phyloP scores from a whole-genome alignment of 768 basidiomycete species.

The Naganishia friedmannii region DNA sequence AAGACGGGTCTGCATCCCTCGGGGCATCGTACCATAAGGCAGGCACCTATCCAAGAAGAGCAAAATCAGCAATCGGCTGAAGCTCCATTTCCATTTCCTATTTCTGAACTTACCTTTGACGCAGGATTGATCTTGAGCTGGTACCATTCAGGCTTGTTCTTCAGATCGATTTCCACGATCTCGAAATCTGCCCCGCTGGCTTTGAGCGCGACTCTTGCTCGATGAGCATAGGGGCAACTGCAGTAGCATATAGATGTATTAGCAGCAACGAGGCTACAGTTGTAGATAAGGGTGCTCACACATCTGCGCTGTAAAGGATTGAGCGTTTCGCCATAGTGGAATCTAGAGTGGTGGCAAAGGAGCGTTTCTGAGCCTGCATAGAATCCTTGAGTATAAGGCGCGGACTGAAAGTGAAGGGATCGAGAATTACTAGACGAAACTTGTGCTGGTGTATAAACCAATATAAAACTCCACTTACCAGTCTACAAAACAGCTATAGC shows the following conservation, averaged over 20 bases:
- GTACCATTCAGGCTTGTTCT: constrained; percentile 67
- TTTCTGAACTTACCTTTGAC: constrained; percentile 57
- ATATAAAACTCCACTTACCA: too few species aligned
- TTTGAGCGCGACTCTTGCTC: constrained; percentile 64
- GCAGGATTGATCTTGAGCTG: constrained; percentile 65
- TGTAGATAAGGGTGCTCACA: constrained; percentile 16
- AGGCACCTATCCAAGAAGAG: constrained; percentile 56
- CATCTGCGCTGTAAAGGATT: constrained; percentile 33
- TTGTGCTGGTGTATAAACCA: too few species aligned
- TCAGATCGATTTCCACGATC: constrained; percentile 61
- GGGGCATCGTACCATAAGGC: constrained; percentile 66
- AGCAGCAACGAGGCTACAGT: background rate
- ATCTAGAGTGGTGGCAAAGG: constrained; percentile 1
- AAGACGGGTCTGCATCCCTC: constrained; percentile 56
- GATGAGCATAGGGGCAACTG: constrained; percentile 42
- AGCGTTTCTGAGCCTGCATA: constrained; percentile 12
- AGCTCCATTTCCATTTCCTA: background rate
- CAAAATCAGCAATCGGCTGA: background rate
- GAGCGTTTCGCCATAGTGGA: constrained; percentile 12
- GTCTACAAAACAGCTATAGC: too few species aligned
- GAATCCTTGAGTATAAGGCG: background rate
- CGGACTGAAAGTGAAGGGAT: background rate
- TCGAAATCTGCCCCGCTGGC: constrained; percentile 60
- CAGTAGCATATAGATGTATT: background rate
- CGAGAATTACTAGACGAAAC: background rate